A percentile compares a stretch with the other conserved stretches of the same genome.
Conservation (phyloP, 768 basidiomycete genomes). For the Calvatia gigantea region DNA sequence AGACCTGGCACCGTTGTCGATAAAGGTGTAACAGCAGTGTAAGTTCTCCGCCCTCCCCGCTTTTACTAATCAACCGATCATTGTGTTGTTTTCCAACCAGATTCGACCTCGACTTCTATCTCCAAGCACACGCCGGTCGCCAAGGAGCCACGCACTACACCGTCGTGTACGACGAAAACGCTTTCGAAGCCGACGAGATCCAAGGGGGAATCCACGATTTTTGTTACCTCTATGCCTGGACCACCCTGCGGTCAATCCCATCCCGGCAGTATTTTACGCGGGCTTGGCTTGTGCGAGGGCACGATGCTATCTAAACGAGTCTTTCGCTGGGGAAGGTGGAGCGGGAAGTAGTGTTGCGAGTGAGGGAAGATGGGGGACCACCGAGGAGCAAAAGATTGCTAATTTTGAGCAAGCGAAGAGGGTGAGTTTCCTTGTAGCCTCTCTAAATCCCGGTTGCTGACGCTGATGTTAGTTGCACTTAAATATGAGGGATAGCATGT, state of each 20-base stretch:
- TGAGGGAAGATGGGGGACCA: slow-evolving; percentile 24
- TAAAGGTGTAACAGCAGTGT: slow-evolving; percentile 71
- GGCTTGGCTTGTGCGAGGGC: slow-evolving; percentile 83
- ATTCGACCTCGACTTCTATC: slow-evolving; percentile 64
- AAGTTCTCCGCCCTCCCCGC: slow-evolving; percentile 19
- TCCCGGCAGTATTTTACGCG: slow-evolving; percentile 79
- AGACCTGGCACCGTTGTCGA: slow-evolving; percentile 80
- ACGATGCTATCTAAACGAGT: slow-evolving; percentile 70
- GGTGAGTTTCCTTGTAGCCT: slow-evolving; percentile 28
- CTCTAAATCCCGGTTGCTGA: not conserved
- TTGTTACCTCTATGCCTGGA: slow-evolving; percentile 76
- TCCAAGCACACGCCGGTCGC: slow-evolving; percentile 72
- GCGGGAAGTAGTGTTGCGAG: slow-evolving; percentile 20
- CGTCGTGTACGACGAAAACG: slow-evolving; percentile 76
- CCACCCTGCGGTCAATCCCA: slow-evolving; percentile 79
- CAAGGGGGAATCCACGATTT: slow-evolving; percentile 69
- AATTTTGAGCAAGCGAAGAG: slow-evolving; percentile 44
- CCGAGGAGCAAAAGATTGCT: slow-evolving; percentile 34
- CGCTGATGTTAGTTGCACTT: slow-evolving; percentile 39
- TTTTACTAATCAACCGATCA: not conserved
- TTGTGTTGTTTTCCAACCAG: slow-evolving; percentile 30
- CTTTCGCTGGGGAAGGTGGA: slow-evolving; percentile 52
- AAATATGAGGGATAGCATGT: slow-evolving; percentile 64
- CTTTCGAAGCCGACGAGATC: slow-evolving; percentile 62
- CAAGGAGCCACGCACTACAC: slow-evolving; percentile 81